Evolutionary conservation across 768 basidiomycete genomes (phyloP).

Genomic region (Sporobolomyces phaffii): DNA sequence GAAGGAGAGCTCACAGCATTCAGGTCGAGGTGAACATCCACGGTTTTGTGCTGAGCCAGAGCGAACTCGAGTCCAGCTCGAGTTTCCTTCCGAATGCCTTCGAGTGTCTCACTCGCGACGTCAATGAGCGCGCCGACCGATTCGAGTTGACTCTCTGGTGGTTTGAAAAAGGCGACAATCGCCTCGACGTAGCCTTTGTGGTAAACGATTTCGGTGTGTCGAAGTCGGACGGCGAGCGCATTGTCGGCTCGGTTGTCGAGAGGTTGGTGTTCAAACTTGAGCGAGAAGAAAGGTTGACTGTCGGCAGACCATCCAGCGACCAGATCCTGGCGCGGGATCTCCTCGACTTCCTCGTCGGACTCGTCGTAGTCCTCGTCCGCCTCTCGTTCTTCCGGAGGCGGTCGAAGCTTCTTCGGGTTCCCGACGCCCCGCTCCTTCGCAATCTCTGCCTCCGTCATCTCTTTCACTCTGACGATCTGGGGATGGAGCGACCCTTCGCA

Average conservation of each 20-base stretch:
- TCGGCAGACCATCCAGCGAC: constrained; percentile 23
- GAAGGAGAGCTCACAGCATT: constrained; percentile 56
- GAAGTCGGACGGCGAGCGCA: constrained; percentile 65
- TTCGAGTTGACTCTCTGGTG: constrained; percentile 87
- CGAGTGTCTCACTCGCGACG: constrained; percentile 85
- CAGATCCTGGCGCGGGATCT: constrained; percentile 22
- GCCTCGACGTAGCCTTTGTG: constrained; percentile 90
- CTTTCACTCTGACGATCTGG: constrained; percentile 82
- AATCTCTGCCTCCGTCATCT: constrained; percentile 41
- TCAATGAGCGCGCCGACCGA: constrained; percentile 86
- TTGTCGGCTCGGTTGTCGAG: constrained; percentile 86
- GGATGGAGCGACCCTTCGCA: constrained; percentile 69
- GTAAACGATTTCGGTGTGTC: constrained; percentile 92
- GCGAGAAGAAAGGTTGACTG: constrained; percentile 65
- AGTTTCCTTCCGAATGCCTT: constrained; percentile 88
- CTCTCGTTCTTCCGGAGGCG: constrained; percentile 34
- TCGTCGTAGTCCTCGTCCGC: constrained; percentile 29
- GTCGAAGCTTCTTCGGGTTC: not conserved
- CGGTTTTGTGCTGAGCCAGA: constrained; percentile 84
- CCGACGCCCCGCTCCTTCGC: constrained; percentile 44
- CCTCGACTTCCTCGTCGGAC: constrained; percentile 27
- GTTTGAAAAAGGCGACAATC: constrained; percentile 82
- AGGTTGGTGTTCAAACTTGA: constrained; percentile 87
- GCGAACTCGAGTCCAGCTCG: constrained; percentile 89
- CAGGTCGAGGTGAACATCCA: constrained; percentile 93